A percentile compares a stretch with the other conserved stretches of the same genome.
These are phyloP conservation scores for Danielia reshetovae DNA, from an alignment of 805 yeast species.

Conservation along the genomic window DNA sequence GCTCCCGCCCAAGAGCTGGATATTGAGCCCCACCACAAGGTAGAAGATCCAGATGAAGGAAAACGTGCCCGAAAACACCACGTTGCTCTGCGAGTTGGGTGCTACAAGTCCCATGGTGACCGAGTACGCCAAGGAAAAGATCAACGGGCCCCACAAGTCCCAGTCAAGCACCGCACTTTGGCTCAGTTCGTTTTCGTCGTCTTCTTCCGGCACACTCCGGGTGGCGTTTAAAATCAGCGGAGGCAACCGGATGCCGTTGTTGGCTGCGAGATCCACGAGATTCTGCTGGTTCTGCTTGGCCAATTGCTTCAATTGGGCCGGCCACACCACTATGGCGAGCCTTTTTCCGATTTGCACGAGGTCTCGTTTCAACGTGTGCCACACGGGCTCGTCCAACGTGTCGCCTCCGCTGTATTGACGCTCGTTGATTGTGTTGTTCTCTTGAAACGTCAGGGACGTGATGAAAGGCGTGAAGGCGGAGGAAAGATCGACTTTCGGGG, in stretches of 20 bases:
- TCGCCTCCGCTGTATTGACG: conserved; percentile 64
- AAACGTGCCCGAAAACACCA: conserved; percentile 62
- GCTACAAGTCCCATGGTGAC: conserved; percentile 49
- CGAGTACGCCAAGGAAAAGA: conserved; percentile 55
- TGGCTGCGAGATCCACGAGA: conserved; percentile 31
- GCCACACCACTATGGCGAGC: conserved; percentile 41
- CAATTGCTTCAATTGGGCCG: conserved; percentile 34
- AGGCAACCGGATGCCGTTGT: conserved; percentile 35
- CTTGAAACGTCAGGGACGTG: conserved; percentile 10
- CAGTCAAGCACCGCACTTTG: conserved; percentile 38
- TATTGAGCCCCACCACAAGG: conserved; percentile 57
- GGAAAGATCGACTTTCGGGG: conserved; percentile 16
- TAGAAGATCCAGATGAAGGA: conserved; percentile 61
- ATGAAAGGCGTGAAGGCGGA: conserved; percentile 15
- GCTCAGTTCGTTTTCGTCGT: conserved; percentile 14
- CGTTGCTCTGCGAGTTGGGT: conserved; percentile 40
- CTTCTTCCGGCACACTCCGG: conserved; percentile 23
- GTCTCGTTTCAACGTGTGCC: conserved; percentile 46
- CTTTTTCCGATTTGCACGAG: conserved; percentile 32
- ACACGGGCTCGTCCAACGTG: conserved; percentile 68
- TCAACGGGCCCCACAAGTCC: conserved; percentile 72
- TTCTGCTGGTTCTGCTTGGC: conserved; percentile 33
- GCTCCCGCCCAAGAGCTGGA: conserved; percentile 58
- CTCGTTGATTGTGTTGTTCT: conserved; percentile 28
- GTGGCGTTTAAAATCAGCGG: conserved; percentile 26